Evolutionary conservation across 192 early-diverging fungal genomes (phyloP), one percentile per base, ranked within the genome.

Genomic region (Tieghemiomyces parasiticus): DNA sequence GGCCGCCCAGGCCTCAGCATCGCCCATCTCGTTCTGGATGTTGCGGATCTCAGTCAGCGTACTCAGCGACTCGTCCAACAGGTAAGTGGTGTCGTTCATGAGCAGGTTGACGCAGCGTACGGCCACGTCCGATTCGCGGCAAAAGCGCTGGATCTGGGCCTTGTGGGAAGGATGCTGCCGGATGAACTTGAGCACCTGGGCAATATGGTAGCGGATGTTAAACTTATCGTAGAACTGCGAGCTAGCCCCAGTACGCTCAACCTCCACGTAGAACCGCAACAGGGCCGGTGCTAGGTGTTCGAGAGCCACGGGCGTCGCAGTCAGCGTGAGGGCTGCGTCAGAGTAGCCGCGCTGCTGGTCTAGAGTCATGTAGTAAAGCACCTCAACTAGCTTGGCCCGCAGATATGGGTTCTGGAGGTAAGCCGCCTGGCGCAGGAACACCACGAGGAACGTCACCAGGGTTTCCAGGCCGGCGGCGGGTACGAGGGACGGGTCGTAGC

Each of bases 141-240:
- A 45, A 16, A 29, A 13, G 25, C 45, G 38, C 25, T 47, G 59
- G 25, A 48, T 30, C 13, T 25, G 61, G 38, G 64, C 65, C n/a
- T 81, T 77, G 70, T 93, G 88, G n/a, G 63, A 66, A n/a, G 66
- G 73, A 56, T 89, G 81, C 4, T 66, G 70, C 86, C 91, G 91
- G 14, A 93, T 73, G 33, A 68, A 65, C 65, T 92, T 92, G 65
- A 97, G 79, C 10, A 93, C 86, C 61, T 93, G 89, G 9, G 85
- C 85, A 56, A 99, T 93, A 62, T 95, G 86, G 77, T 96, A 96
- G 33, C 95, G 84, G 63, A 93, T 92, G 70, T 89, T 95, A 72
- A 97, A 95, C 71, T 99, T 99, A 70, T 99, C 95, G 65, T 95
- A 99, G 63, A 99, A 99, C 67, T 95, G 93, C 3, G 87, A 85